Conservation (phyloP, 2,329 filamentous ascomycete species). For the Balansia obtecta region DNA sequence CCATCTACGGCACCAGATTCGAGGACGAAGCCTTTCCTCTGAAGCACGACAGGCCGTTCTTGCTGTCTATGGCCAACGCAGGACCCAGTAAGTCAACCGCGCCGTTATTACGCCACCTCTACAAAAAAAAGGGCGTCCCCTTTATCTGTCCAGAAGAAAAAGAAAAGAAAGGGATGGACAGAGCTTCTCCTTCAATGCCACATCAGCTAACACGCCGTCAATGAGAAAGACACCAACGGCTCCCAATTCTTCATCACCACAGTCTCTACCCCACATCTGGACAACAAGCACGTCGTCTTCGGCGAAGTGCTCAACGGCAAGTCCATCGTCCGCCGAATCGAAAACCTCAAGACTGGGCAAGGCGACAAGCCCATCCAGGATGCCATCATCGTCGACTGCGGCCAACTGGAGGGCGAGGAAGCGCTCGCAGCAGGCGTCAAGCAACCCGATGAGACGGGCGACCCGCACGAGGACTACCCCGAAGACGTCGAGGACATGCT, state of each 20-base stretch:
- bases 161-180: no score
- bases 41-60: conserved; percentile 86
- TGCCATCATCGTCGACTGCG: conserved; percentile 69
- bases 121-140: no score
- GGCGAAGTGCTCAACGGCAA: conserved; percentile 90
- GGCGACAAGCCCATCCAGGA: conserved; percentile 69
- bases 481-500: conserved; percentile 62
- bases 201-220: conserved; percentile 3
- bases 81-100: conserved; percentile 55
- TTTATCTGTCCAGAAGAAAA: no score
- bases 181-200: neutral
- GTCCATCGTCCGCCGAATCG: conserved; percentile 78
- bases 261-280: conserved; percentile 84
- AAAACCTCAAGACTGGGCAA: conserved; percentile 63
- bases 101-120: neutral
- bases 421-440: conserved; percentile 56
- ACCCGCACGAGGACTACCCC: conserved; percentile 90
- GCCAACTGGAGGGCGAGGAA: conserved; percentile 64
- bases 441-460: conserved; percentile 67
- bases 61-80: conserved; percentile 96
- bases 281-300: conserved; percentile 95
- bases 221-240: conserved; percentile 65
- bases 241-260: conserved; percentile 98
- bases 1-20: conserved; percentile 95
- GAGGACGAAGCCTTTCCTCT: conserved; percentile 89